phyloP scores from a whole-genome alignment of 257 asterid species.

The Solanum sitiens region DNA sequence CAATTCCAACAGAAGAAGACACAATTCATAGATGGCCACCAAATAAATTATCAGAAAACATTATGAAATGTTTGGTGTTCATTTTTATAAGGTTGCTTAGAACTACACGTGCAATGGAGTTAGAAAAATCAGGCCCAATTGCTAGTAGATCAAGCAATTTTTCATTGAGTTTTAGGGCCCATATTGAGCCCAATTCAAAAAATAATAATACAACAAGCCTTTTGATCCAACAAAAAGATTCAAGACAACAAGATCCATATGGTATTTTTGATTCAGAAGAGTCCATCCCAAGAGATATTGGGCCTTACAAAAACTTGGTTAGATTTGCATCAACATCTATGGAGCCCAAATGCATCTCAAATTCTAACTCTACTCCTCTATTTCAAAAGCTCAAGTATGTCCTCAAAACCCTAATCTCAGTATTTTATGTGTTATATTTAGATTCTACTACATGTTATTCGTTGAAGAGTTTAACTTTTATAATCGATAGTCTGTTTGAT shows the following conservation, averaged over 20 bases:
- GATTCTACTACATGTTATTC: too few species aligned
- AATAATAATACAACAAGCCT: constrained; percentile 1
- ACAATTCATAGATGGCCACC: constrained; percentile 60
- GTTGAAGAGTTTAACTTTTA: background rate
- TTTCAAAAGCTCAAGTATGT: constrained; percentile 67
- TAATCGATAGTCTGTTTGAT: too few species aligned
- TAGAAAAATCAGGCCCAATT: constrained; percentile 69
- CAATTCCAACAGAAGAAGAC: constrained; percentile 53
- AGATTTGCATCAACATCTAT: constrained; percentile 51
- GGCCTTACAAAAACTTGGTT: constrained; percentile 77
- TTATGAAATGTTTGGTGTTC: constrained; percentile 68
- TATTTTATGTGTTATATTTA: background rate
- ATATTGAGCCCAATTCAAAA: constrained; percentile 25
- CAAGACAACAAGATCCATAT: constrained; percentile 90
- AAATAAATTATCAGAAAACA: constrained; percentile 82
- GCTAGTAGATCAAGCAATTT: constrained; percentile 56
- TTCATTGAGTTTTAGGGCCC: constrained; percentile 60
- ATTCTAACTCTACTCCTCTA: constrained; percentile 44
- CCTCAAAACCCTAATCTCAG: background rate
- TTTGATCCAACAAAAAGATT: constrained; percentile 38
- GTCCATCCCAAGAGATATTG: constrained; percentile 66
- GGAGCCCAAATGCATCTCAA: constrained; percentile 64
- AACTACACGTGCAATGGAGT: constrained; percentile 65
- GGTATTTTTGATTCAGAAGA: constrained; percentile 63
- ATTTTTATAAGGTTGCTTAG: constrained; percentile 66